Evolutionary conservation across 2,329 filamentous ascomycete species (phyloP).

Genomic region (Exophiala sideris): DNA sequence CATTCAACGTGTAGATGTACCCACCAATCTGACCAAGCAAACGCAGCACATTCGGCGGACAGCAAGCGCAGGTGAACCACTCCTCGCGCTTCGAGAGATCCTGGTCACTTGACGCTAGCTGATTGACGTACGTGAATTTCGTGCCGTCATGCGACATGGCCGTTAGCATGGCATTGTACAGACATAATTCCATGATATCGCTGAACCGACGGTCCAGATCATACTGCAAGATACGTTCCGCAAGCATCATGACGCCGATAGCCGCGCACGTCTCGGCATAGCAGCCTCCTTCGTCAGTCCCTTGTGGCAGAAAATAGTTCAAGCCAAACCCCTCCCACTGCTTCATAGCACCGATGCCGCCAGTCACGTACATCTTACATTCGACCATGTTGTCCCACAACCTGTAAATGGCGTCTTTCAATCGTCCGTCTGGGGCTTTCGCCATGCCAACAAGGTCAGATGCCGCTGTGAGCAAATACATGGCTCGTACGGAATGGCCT

Average conservation of each 20-base stretch:
- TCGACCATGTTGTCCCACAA: constrained; percentile 61
- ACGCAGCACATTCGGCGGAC: constrained; percentile 58
- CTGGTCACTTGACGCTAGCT: constrained; percentile 53
- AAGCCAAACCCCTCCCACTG: constrained; percentile 61
- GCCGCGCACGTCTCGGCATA: constrained; percentile 61
- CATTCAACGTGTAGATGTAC: constrained; percentile 45
- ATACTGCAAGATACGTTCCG: constrained; percentile 54
- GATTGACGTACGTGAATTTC: constrained; percentile 61
- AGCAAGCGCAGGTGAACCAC: constrained; percentile 61
- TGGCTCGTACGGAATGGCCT: constrained; percentile 58
- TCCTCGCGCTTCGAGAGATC: constrained; percentile 51
- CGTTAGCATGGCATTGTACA: constrained; percentile 60
- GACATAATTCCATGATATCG: constrained; percentile 59
- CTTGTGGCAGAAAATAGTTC: constrained; percentile 58
- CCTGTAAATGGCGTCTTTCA: constrained; percentile 42
- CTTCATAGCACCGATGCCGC: constrained; percentile 56
- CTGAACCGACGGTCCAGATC: constrained; percentile 53
- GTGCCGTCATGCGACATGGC: constrained; percentile 56
- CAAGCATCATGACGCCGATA: constrained; percentile 60
- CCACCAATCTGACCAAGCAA: constrained; percentile 56
- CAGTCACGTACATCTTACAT: constrained; percentile 62
- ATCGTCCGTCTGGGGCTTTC: constrained; percentile 30
- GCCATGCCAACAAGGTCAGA: constrained; percentile 49
- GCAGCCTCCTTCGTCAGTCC: constrained; percentile 60
- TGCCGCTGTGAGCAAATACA: constrained; percentile 59